Base-by-base conservation (phyloP, 2,329 filamentous ascomycete species). In the Aspergillus clavatus region DNA sequence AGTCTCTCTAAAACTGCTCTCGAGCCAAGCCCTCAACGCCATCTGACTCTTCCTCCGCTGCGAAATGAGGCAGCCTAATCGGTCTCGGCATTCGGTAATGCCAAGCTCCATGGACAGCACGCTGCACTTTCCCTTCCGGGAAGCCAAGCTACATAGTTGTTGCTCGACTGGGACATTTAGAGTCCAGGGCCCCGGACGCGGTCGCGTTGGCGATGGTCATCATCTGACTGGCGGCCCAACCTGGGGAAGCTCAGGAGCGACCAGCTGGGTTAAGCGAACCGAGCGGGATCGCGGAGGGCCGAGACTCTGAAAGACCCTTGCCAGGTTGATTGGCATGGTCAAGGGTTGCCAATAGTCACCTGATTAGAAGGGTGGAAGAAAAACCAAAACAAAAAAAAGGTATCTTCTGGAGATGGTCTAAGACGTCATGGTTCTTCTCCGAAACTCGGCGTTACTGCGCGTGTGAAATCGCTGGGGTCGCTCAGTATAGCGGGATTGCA, bases 391-490 rank as follows among this genome's bases (percentile, higher is more conserved):
- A n/a, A n/a, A n/a, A n/a, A n/a, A n/a, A n/a, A n/a, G n/a, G n/a
- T n/a, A n/a, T n/a, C n/a, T n/a, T n/a, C n/a, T n/a, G n/a, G n/a
- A n/a, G n/a, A n/a, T n/a, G n/a, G n/a, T n/a, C n/a, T 16, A 12
- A 35, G 18, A 21, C 18, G 14, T 33, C 10, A 58, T 51, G 16
- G 54, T 56, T 39, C 54, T 47, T 51, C 54, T 54, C 38, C 55
- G 55, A 26, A 47, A 29, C 16, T 54, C 54, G 23, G 21, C 52
- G 28, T 51, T 45, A 16, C 55, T 44, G 35, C 55, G 48, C 18
- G 43, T 46, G 7, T 58, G 54, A 16, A 51, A 50, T 26, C 54
- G 40, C 22, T 57, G 52, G 36, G 52, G 46, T 24, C 48, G 47
- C 21, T 57, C 54, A 27, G 37, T 51, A 49, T 49, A 50, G 21